Percentiles rank a stretch among this genome's conserved stretches.
Evolutionary conservation across 2,329 filamentous ascomycete species (phyloP).

Genomic region (Alternaria solani): DNA sequence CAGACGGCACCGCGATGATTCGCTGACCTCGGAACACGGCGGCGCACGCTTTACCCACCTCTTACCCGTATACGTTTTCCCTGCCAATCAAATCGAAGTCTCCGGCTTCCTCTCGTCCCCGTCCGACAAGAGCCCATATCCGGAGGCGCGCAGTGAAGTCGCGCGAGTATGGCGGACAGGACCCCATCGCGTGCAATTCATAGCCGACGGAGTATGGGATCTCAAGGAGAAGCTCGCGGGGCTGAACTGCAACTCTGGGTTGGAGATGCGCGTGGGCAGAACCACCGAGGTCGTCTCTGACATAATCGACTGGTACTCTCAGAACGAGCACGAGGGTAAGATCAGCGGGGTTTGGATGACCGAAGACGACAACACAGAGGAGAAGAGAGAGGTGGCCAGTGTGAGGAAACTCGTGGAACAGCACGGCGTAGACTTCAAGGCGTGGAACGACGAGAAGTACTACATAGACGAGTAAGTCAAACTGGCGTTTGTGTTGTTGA

Average conservation of each 20-base stretch:
- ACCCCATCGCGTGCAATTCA: slow-evolving; percentile 73
- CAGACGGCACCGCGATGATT: slow-evolving; percentile 50
- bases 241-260: slow-evolving; percentile 62
- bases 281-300: slow-evolving; percentile 65
- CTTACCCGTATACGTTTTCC: slow-evolving; percentile 72
- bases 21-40: slow-evolving; percentile 32
- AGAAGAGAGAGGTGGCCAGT: slow-evolving; percentile 68
- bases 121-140: slow-evolving; percentile 65
- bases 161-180: slow-evolving; percentile 78
- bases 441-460: slow-evolving; percentile 80
- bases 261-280: slow-evolving; percentile 71
- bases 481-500: background rate
- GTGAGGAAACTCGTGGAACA: slow-evolving; percentile 63
- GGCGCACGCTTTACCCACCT: slow-evolving; percentile 60
- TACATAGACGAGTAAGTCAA: slow-evolving; percentile 75
- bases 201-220: slow-evolving; percentile 77
- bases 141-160: slow-evolving; percentile 70
- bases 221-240: slow-evolving; percentile 69
- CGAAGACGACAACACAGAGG: slow-evolving; percentile 73
- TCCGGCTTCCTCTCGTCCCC: slow-evolving; percentile 71
- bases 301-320: slow-evolving; percentile 60
- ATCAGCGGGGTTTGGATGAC: slow-evolving; percentile 78
- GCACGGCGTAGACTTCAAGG: slow-evolving; percentile 65
- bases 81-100: slow-evolving; percentile 75
- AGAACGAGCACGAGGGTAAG: slow-evolving; percentile 47